Base-by-base conservation (phyloP, 495 filamentous ascomycete genomes). In the Clohesyomyces aquaticus region DNA sequence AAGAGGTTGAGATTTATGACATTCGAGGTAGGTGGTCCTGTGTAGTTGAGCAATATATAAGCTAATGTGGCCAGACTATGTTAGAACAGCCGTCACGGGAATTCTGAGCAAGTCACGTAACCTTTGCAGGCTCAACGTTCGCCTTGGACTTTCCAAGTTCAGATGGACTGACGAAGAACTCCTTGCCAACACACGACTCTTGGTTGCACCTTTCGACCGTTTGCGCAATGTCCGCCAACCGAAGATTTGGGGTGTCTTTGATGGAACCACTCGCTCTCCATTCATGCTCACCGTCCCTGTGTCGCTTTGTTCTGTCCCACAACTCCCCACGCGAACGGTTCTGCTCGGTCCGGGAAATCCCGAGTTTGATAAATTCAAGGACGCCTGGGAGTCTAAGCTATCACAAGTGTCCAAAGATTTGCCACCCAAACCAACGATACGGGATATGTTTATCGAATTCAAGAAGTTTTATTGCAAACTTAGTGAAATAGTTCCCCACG, bases 1-100 rank as follows among this genome's bases (percentile, higher is more conserved):
- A 70, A 48, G 67, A 70, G 54, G 67, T 70, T n/a, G 67, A 70
- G 41, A 50, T 70, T 26, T 70, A 70, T 54, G 67, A 70, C 32
- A 66, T 70, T 12, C 57, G 67, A 42, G 64, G 58, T 66, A 52
- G 25, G 32, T 22, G n/a, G 21, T 27, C 32, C 12, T 6, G 45
- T 18, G 9, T 6, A 26, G 22, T 11, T 8, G 3, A n/a, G 3
- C 29, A 3, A 43, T 0, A 10, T 23, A 1, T 10, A 26, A 22
- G 28, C 51, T 63, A 38, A 63, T 38, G 23, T 14, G 35, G 6
- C 18, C 58, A 65, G 66, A 69, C 32, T 69, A 69, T 46, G 52
- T 69, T 6, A 25, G 61, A 29, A 61, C 64, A 1, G 66, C 47
- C 22, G 56, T 69, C 3, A 58, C 53, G 26, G 61, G 63, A 14